Evolutionary conservation across 495 filamentous ascomycete species (phyloP), one percentile per base, ranked within the genome.

Genomic region (Aspergillus taichungensis): DNA sequence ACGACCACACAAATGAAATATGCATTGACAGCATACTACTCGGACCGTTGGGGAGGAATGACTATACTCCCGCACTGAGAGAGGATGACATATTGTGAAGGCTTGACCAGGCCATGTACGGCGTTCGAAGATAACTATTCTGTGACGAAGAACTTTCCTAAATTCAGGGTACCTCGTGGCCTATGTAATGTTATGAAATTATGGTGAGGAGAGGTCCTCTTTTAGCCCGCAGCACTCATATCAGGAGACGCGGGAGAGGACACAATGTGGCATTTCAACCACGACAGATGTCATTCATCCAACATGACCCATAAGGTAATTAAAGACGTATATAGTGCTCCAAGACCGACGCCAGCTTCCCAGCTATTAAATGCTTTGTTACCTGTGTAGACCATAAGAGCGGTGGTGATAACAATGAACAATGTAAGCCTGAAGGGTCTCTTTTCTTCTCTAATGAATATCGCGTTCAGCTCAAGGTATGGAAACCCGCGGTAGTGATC

Each of bases 271-370:
- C n/a, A n/a, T n/a, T n/a, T n/a, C n/a, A n/a, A n/a, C n/a, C n/a
- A 37, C 35, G 35, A 37, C 12, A 37, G 5, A 37, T 13, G 5
- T 37, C 12, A 37, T 12, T 37, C n/a, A 37, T 37, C 35, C 35
- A 37, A 6, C 35, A 37, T 37, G 35, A 37, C n/a, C 35, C 12
- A 14, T 37, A 37, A 37, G 35, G 35, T 37, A 8, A 37, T 13
- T 10, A 37, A 37, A 37, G 35, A 37, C 35, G 35, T 37, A 37
- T 37, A 37, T 37, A 37, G n/a, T 37, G 35, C 35, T 18, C 35
- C 35, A 37, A 37, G 35, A 37, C 35, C 35, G 24, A 37, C 12
- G 24, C 35, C 35, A 2, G 35, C 12, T 37, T 37, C 35, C n/a
- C 12, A 37, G 35, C n/a, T 37, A 37, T 37, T 5, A 18, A 37